Evolutionary conservation across 2,329 filamentous ascomycete species (phyloP).

Genomic region (Didymella pomorum): DNA sequence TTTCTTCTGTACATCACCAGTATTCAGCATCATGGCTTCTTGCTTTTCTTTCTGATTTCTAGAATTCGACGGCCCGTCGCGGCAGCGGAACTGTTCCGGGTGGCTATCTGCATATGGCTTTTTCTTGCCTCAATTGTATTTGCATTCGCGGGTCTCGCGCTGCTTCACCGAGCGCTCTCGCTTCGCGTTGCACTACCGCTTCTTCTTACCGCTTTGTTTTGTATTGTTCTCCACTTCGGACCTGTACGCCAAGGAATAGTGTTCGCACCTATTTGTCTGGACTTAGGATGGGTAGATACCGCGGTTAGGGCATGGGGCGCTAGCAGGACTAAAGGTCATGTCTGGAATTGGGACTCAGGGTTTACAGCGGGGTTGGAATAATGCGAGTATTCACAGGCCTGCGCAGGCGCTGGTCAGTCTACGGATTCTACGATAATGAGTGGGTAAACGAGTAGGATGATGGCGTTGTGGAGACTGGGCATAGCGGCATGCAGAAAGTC

Average conservation of each 20-base stretch:
- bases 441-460: slow-evolving; percentile 29
- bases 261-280: slow-evolving; percentile 22
- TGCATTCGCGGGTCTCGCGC: slow-evolving; percentile 13
- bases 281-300: slow-evolving; percentile 17
- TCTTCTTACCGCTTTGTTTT: slow-evolving; percentile 29
- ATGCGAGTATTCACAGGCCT: slow-evolving; percentile 32
- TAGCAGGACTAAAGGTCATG: slow-evolving; percentile 21
- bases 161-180: slow-evolving; percentile 13
- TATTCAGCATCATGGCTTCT: slow-evolving; percentile 26
- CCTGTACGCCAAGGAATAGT: slow-evolving; percentile 27
- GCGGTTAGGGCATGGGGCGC: slow-evolving; percentile 22
- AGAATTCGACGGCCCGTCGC: slow-evolving; percentile 20
- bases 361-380: slow-evolving; percentile 34
- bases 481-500: slow-evolving; percentile 30
- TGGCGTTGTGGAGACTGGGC: slow-evolving; percentile 21
- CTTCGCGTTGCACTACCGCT: slow-evolving; percentile 16
- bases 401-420: slow-evolving; percentile 45
- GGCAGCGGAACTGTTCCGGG: slow-evolving; percentile 20
- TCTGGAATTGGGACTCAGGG: slow-evolving; percentile 26
- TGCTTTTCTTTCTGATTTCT: slow-evolving; percentile 24
- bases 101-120: slow-evolving; percentile 26
- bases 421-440: slow-evolving; percentile 38
- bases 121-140: slow-evolving; percentile 22
- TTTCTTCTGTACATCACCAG: slow-evolving; percentile 42
- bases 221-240: slow-evolving; percentile 27